Conservation (phyloP, 2,329 filamentous ascomycete genomes). For the Orbilia ellipsospora region DNA sequence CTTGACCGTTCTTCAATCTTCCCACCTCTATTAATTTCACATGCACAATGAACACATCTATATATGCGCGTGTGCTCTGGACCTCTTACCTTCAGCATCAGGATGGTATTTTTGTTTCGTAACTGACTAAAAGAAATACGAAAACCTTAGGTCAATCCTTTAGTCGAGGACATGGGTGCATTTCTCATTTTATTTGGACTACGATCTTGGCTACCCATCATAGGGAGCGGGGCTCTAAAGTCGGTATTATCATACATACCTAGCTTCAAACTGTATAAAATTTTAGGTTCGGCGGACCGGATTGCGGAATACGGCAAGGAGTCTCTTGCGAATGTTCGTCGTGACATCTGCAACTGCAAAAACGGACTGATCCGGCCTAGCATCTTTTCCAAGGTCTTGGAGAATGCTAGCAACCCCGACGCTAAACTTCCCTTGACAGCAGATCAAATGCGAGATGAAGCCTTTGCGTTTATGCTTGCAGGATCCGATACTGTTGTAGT, state of each 20-base stretch:
- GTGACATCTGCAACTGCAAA: not conserved
- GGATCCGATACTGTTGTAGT: slow-evolving; percentile 9
- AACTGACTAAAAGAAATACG: not conserved
- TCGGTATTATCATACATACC: too few species aligned
- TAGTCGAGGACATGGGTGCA: not conserved
- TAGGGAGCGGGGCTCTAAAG: not conserved
- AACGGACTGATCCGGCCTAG: not conserved
- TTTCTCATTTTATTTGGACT: not conserved
- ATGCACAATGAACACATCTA: too few species aligned
- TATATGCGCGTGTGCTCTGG: too few species aligned
- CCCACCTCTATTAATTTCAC: too few species aligned
- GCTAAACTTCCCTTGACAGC: slow-evolving; percentile 2
- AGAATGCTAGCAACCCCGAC: not conserved
- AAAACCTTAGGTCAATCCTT: not conserved
- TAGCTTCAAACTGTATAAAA: too few species aligned
- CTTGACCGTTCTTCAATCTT: too few species aligned
- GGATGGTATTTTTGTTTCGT: too few species aligned
- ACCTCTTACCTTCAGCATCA: too few species aligned
- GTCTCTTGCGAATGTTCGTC: too few species aligned
- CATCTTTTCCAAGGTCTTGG: slow-evolving; percentile 8
- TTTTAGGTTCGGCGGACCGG: too few species aligned
- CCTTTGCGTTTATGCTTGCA: slow-evolving; percentile 5
- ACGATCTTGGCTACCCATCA: not conserved
- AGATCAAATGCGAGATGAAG: not conserved
- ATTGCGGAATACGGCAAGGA: too few species aligned